Conservation (phyloP, 108 stramenopile species). For the Cyclotella cryptica region DNA sequence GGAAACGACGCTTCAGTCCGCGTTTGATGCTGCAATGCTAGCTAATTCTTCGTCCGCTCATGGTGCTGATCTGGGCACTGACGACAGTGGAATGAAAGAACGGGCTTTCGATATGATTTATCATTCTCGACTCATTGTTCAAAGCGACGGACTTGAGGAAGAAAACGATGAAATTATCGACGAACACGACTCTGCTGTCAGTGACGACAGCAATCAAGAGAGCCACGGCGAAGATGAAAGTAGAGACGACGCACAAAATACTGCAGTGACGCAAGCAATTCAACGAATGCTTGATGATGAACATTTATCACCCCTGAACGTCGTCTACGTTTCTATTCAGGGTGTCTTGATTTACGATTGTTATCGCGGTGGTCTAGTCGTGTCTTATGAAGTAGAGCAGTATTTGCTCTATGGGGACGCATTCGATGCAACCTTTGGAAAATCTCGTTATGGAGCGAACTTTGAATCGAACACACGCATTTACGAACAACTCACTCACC, state of each 20-base stretch:
- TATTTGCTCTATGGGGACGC: constrained; percentile 32
- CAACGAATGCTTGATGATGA: constrained; percentile 30
- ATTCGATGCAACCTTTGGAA: constrained; percentile 5
- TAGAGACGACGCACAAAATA: constrained; percentile 7
- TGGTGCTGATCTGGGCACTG: not conserved
- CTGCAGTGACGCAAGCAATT: constrained; percentile 18
- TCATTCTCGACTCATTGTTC: constrained; percentile 36
- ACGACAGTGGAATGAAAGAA: not conserved
- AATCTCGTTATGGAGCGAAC: too few relatives aligned
- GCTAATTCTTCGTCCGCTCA: too few relatives aligned
- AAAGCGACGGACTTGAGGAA: not conserved
- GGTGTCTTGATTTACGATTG: constrained; percentile 49
- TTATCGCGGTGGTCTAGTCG: constrained; percentile 40
- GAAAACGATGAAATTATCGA: not conserved
- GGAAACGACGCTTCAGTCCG: constrained; percentile 27
- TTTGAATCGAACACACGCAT: constrained; percentile 5
- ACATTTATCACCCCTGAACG: constrained; percentile 19
- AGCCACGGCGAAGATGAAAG: constrained; percentile 1
- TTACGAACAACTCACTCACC: constrained; percentile 41
- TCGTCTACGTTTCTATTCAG: constrained; percentile 43
- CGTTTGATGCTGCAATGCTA: constrained; percentile 35
- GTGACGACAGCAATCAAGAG: constrained; percentile 1
- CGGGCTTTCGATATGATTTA: constrained; percentile 31
- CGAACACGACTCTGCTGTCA: not conserved
- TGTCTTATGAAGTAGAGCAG: constrained; percentile 21